Base-by-base conservation (phyloP, 148 eudicot genomes). In the Chenopodium quinoa region DNA sequence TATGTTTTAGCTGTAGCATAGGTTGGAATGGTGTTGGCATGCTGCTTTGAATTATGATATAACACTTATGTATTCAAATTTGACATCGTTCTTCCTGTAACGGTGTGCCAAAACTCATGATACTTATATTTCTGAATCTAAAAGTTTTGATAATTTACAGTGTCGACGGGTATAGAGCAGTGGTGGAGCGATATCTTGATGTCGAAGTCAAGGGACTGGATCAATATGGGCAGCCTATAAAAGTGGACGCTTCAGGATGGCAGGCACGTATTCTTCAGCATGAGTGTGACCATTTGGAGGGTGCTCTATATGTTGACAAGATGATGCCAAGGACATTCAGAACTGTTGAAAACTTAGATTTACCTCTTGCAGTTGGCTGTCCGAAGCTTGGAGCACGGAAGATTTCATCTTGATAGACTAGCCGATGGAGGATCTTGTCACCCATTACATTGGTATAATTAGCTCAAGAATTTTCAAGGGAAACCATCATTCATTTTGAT, bases 211-310 rank as follows among this genome's bases (percentile, higher is more conserved):
- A 85, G 1, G 99, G 98, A 71, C 78, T 92, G 70, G 94, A 91
- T 82, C 90, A 92, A 60, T 32, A 84, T 60, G 99, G 99, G 22
- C 85, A 91, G 77, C 92, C 97, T 8, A 78, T 91, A 27, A 94
- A 89, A 86, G 88, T 96, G 23, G 73, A 92, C 68, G 98, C 99
- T 75, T 87, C 90, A 63, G 98, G 99, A 25, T 96, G 99, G 99
- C 97, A 96, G 82, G 99, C 99, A 3, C 92, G 99, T 12, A 96
- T 96, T 67, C 93, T 96, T 50, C 99, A 96, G 83, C 99, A 96
- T 47, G 97, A 96, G 74, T 96, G 97, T 76, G 99, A 96, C 84
- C 99, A 96, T 86, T 80, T 96, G 79, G 93, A 92, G 2, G 98
- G 99, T 81, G 93, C 94, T 32, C 88, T 96, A 50, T 96, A 96